Evolutionary conservation across 2,329 filamentous ascomycete species (phyloP), one percentile per base, ranked within the genome.

Genomic region (Aureobasidium vineae): DNA sequence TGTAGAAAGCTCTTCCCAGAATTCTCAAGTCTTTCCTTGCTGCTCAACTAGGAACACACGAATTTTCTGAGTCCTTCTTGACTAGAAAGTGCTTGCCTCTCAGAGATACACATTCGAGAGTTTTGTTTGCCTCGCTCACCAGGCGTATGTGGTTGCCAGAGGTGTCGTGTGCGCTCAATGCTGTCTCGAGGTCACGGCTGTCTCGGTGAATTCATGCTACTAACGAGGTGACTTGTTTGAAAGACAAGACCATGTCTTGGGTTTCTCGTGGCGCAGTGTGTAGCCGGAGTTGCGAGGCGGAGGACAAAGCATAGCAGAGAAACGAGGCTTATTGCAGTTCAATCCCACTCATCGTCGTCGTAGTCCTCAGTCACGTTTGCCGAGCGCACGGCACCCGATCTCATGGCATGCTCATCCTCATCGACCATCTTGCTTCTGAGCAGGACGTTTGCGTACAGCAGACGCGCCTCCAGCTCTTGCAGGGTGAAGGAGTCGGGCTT

Each of bases 301-400:
- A 54, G 40, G 26, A 28, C 15, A 16, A 11, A 49, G 41, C 56
- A 61, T 21, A 38, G 13, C 57, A 49, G 57, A 49, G 38, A 28
- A 38, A 15, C 15, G 21, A 47, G 19, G 5, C 1, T 16, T 7
- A 7, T 36, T 1, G 8, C 26, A 11, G 41, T 15, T 78, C 74
- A 80, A 66, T 80, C 82, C 82, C 82, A 85, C 67, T 85, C 83
- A 69, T 84, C 81, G 38, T 82, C 81, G 67, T 81, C 79, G 41
- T 73, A 72, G 16, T 64, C 61, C n/a, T 64, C 61, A 5, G 47
- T 54, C 8, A 53, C 49, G 4, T 45, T 53, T 23, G 47, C 61
- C 6, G 61, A 64, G 19, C 61, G 33, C 26, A 64, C 21, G 19
- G 49, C 36, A 15, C 75, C 70, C 71, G 77, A 73, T 69, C 74